phyloP scores from a whole-genome alignment of 192 early-diverging fungal species.

The Entomortierella beljakovae region DNA sequence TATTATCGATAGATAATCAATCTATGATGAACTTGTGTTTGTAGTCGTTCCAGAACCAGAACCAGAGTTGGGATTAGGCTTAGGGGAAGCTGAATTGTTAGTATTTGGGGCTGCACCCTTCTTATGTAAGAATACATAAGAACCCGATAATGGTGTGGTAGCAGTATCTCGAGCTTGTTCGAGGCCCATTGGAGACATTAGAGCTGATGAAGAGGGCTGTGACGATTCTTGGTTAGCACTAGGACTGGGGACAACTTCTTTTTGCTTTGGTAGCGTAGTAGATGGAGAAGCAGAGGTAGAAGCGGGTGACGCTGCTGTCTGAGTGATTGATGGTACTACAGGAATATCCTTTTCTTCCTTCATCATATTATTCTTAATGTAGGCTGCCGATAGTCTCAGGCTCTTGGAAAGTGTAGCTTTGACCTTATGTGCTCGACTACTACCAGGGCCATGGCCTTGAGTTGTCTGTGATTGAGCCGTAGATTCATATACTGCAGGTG shows the following conservation, averaged over 20 bases:
- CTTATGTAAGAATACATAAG: constrained; percentile 35
- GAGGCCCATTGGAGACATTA: background rate
- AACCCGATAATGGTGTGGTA: constrained; percentile 16
- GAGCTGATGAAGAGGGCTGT: background rate
- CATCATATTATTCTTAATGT: constrained; percentile 55
- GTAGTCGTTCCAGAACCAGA: background rate
- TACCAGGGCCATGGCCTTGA: background rate
- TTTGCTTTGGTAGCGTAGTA: background rate
- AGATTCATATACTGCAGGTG: background rate
- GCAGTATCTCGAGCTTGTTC: background rate
- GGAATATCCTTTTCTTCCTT: constrained; percentile 36
- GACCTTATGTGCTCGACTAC: constrained; percentile 41
- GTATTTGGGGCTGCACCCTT: constrained; percentile 7
- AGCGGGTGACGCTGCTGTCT: background rate
- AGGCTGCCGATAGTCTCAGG: constrained; percentile 37
- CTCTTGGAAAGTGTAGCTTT: constrained; percentile 51
- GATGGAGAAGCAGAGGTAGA: background rate
- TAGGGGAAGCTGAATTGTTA: background rate
- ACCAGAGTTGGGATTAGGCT: background rate
- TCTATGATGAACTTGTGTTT: background rate
- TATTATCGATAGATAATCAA: no score
- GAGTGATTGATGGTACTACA: background rate
- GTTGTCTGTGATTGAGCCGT: background rate
- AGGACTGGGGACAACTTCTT: background rate
- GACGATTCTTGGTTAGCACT: no score